Evolutionary conservation across 192 early-diverging fungal genomes (phyloP).

Genomic region (Podila horticola): DNA sequence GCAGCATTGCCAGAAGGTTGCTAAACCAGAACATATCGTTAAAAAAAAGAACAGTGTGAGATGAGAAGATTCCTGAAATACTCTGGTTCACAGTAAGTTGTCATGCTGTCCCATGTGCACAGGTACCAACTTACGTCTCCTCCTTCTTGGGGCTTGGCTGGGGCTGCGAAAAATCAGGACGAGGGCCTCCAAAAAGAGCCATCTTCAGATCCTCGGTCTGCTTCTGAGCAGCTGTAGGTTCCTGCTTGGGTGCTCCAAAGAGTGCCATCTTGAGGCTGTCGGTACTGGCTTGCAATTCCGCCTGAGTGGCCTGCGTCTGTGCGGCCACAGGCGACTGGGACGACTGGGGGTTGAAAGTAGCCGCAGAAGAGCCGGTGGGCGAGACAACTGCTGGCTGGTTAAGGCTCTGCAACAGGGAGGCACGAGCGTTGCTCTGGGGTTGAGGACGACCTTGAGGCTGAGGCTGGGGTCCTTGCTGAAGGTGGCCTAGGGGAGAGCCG

Average conservation of each 20-base stretch:
- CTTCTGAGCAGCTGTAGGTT: constrained; percentile 35
- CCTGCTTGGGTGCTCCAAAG: constrained; percentile 46
- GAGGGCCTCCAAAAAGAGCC: constrained; percentile 37
- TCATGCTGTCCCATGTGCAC: neutral
- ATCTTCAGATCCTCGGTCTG: constrained; percentile 47
- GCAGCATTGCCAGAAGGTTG: constrained; percentile 42
- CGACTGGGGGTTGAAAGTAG: constrained; percentile 14
- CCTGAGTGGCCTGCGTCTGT: constrained; percentile 17
- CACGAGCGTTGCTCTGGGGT: constrained; percentile 35
- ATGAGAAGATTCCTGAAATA: neutral
- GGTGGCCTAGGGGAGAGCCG: constrained; percentile 23
- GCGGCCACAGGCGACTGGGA: constrained; percentile 1
- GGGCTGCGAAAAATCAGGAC: constrained; percentile 31
- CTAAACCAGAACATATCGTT: neutral
- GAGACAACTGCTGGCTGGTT: constrained; percentile 36
- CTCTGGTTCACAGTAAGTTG: neutral
- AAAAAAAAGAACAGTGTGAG: neutral
- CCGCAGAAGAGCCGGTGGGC: constrained; percentile 14
- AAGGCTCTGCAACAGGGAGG: constrained; percentile 46
- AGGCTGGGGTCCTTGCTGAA: constrained; percentile 14
- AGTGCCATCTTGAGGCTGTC: constrained; percentile 54
- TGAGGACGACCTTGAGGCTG: constrained; percentile 32
- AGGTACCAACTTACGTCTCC: constrained; percentile 24
- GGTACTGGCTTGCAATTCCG: constrained; percentile 43
- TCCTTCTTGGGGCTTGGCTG: constrained; percentile 47